Base-by-base conservation (phyloP, 805 yeast species). In the Candida endomychidarum region DNA sequence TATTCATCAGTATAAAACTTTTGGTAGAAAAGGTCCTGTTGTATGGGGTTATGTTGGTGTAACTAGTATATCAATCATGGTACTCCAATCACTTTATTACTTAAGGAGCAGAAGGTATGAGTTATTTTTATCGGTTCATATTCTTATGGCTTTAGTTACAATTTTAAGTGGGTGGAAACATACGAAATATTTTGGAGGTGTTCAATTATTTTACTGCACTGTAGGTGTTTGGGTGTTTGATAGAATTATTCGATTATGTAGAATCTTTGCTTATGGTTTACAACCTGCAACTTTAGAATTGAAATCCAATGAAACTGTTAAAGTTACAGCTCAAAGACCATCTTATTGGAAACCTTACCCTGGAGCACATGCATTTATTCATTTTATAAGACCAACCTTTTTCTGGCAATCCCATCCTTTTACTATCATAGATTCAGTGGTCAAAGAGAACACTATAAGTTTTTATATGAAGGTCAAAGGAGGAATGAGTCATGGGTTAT, bases 131-230 rank as follows among this genome's bases (percentile, higher is more conserved):
- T 24, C 56, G n/a, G 15, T 58, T 22, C 74, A 68, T 39, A 62
- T 66, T 12, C 27, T 52, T 52, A 50, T 46, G 65, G 77, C 65
- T 39, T 70, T 34, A 36, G 58, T 40, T 39, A 64, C 52, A 65
- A 63, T 51, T 70, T 76, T 34, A 51, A 80, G 77, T 53, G 70
- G 48, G 37, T 65, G 63, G 77, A 58, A 52, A 47, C 72, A 42
- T 71, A 65, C 72, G 29, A 51, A 56, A 37, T 58, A 45, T 39
- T 56, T 61, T 51, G 73, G 48, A 0, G 65, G 58, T 34, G 52
- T 52, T 16, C 47, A 53, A 45, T 52, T 63, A 34, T 46, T 51
- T 40, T 63, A 60, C 43, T 59, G 67, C 11, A 34, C 57, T 3
- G 48, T 52, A 27, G 70, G 71, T 1, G 47, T 63, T 8, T 67